Percentiles rank a stretch among this genome's conserved stretches.
phyloP scores from a whole-genome alignment of 169 alveolate genomes.

The Plasmodium chabaudi region DNA sequence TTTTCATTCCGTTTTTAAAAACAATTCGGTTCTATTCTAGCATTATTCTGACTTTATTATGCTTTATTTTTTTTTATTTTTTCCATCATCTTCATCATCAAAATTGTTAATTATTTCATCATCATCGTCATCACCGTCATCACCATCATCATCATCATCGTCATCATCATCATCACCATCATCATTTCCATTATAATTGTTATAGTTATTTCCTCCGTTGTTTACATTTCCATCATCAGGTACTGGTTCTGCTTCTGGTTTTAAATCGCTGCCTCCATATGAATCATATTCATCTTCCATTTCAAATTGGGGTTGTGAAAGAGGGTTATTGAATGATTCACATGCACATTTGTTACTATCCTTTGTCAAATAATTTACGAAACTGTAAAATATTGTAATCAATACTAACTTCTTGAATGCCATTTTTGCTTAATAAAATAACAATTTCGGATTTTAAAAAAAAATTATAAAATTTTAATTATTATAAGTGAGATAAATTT shows the following conservation, averaged over 20 bases:
- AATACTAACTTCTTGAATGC: constrained; percentile 11
- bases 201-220: not conserved
- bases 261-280: not conserved
- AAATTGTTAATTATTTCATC: constrained; percentile 9
- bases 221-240: constrained; percentile 59
- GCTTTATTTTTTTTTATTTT: not conserved
- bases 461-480: no score
- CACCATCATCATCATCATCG: constrained; percentile 39
- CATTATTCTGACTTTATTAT: no score
- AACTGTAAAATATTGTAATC: constrained; percentile 14
- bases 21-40: no score
- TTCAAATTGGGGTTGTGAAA: constrained; percentile 27
- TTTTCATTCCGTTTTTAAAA: no score
- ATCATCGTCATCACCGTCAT: constrained; percentile 3
- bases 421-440: constrained; percentile 22
- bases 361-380: constrained; percentile 6
- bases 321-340: not conserved
- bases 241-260: constrained; percentile 2
- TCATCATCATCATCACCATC: constrained; percentile 56
- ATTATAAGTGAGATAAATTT: no score
- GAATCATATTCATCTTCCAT: not conserved
- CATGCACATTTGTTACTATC: constrained; percentile 5
- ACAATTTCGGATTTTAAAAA: not conserved
- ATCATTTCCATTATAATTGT: constrained; percentile 1
- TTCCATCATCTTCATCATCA: constrained; percentile 17